Evolutionary conservation across 768 basidiomycete species (phyloP), one percentile per base, ranked within the genome.

Genomic region (Kwoniella heveanensis): DNA sequence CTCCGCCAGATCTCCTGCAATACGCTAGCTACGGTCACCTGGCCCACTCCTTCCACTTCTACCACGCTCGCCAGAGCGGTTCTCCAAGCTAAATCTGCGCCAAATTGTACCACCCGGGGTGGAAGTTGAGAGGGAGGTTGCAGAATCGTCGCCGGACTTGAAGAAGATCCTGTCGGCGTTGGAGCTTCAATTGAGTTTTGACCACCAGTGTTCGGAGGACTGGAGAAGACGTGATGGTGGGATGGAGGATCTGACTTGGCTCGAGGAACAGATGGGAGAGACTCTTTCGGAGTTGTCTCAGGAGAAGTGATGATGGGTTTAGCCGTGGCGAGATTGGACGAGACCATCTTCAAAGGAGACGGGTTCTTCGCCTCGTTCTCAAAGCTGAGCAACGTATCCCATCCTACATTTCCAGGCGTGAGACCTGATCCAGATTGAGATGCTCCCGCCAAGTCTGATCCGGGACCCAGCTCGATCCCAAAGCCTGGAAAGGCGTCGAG

Each of bases 1-100:
- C 74, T 46, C 46, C 60, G 64, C 74, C 74, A 76, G 1, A 76
- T 66, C 46, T 76, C 74, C 22, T 70, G 71, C 32, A 76, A 47
- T 0, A 76, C 60, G 19, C 68, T 57, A 7, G 64, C 65, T 1
- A 76, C 67, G 4, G 67, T 69, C 17, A 76, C 60, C 32, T 67
- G 58, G 26, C 74, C 74, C 9, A 73, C 71, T 2, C 68, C 71
- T 21, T 76, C 71, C 24, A 76, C 74, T 17, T 76, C 71, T 2
- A 76, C 67, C 26, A 71, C 64, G 57, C 74, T 76, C 8, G 65
- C 65, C 32, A 76, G 58, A 17, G 71, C 71, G 5, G 74, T 76
- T 49, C 64, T 66, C 74, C 74, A 76, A 19, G 68, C 74, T 7
- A 70, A 51, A 56, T 76, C 74, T 7, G 71, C 51, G 3, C 66